Conservation (phyloP, 495 filamentous ascomycete species). For the Tuber borchii region DNA sequence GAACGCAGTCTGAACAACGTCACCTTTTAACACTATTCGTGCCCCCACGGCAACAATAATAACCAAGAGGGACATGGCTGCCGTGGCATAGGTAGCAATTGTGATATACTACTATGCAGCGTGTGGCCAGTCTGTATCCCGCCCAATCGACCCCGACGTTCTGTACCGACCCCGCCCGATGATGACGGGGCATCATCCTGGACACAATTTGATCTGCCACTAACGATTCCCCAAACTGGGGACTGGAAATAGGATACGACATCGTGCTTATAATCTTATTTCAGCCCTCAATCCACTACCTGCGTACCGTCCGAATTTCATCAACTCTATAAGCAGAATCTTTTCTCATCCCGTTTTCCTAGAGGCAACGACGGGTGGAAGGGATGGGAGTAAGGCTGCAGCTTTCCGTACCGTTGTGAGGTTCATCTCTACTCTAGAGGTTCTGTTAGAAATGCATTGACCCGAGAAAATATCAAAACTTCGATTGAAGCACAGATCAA, state of each 20-base stretch:
- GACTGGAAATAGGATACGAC: not conserved
- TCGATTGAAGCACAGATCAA: not conserved
- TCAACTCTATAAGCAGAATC: not conserved
- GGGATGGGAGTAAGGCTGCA: not conserved
- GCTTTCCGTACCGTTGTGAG: not conserved
- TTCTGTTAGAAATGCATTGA: slow-evolving; percentile 4
- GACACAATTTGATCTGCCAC: not conserved
- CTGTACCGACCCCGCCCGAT: not conserved
- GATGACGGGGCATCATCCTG: not conserved
- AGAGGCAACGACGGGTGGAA: not conserved
- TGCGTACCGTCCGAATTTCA: not conserved
- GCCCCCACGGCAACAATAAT: not conserved
- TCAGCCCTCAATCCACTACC: not conserved
- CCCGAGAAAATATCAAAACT: not conserved
- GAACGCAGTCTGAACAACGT: not conserved
- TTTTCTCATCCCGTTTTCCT: not conserved
- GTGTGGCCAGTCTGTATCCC: slow-evolving; percentile 2
- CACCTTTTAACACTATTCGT: not conserved
- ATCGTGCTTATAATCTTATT: not conserved
- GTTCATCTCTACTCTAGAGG: slow-evolving; percentile 3
- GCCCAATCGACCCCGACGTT: not conserved
- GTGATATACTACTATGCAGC: not conserved
- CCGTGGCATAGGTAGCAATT: slow-evolving; percentile 5
- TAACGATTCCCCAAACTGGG: not conserved
- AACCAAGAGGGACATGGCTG: not conserved